phyloP scores from a whole-genome alignment of 768 basidiomycete genomes.

The Stropharia rugosoannulata region DNA sequence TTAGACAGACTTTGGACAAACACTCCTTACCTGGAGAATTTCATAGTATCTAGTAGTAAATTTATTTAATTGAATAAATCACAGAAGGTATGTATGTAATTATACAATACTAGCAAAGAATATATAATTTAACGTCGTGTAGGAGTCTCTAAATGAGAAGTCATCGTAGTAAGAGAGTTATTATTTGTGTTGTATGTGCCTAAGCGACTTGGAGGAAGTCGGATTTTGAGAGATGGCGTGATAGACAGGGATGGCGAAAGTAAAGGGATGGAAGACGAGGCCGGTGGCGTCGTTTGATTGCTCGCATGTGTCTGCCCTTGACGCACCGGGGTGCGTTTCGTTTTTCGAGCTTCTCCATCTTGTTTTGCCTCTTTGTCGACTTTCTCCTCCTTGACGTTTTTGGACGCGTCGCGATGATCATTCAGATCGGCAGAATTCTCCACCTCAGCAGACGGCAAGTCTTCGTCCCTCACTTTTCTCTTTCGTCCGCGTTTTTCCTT shows the following conservation, averaged over 20 bases:
- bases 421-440: conserved; percentile 12
- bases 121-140: conserved; percentile 12
- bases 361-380: conserved; percentile 21
- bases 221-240: conserved; percentile 55
- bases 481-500: conserved; percentile 40
- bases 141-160: conserved; percentile 17
- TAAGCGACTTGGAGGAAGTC: conserved; percentile 41
- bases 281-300: conserved; percentile 16
- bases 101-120: background rate
- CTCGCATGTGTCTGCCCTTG: conserved; percentile 9
- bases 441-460: conserved; percentile 21
- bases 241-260: conserved; percentile 27
- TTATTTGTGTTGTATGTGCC: conserved; percentile 25
- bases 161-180: conserved; percentile 11
- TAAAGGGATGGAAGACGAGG: conserved; percentile 18
- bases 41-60: background rate
- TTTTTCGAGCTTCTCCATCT: conserved; percentile 26
- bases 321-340: conserved; percentile 30
- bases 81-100: background rate
- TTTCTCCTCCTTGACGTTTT: conserved; percentile 19
- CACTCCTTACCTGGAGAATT: too few relatives aligned
- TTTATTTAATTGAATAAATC: conserved; percentile 1
- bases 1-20: too few relatives aligned
- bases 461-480: conserved; percentile 45
- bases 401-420: conserved; percentile 8